A percentile compares a stretch with the other conserved stretches of the same genome.
phyloP scores from a whole-genome alignment of 1,284 basidiomycete genomes.

The Ganoderma multipileum region DNA sequence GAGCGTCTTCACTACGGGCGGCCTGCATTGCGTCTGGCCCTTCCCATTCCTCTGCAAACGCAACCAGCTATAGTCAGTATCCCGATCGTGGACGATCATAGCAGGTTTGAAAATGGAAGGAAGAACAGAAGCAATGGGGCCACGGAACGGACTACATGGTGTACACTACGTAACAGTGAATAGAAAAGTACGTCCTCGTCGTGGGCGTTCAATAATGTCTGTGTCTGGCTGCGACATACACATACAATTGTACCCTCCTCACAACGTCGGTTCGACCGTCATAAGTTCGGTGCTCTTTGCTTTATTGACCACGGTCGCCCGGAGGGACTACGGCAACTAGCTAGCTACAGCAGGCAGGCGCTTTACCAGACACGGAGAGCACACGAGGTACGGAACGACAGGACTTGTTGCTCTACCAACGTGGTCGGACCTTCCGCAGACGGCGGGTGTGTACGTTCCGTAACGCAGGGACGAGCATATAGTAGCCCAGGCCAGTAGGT shows the following conservation, averaged over 20 bases:
- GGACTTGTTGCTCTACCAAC: slow-evolving; percentile 20
- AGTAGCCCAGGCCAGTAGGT: slow-evolving; percentile 8
- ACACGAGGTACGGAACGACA: slow-evolving; percentile 7
- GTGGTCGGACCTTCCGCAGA: slow-evolving; percentile 16
- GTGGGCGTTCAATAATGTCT: not conserved
- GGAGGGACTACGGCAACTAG: slow-evolving; percentile 20
- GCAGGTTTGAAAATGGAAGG: slow-evolving; percentile 8
- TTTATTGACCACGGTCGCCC: slow-evolving; percentile 19
- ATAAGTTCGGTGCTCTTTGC: slow-evolving; percentile 11
- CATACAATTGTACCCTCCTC: slow-evolving; percentile 15
- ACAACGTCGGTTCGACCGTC: slow-evolving; percentile 17
- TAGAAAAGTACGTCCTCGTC: not conserved
- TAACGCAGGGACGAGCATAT: not conserved
- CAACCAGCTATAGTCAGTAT: slow-evolving; percentile 24
- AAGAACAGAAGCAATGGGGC: not conserved
- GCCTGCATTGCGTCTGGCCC: slow-evolving; percentile 61
- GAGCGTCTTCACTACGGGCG: slow-evolving; percentile 30
- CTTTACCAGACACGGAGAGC: slow-evolving; percentile 6
- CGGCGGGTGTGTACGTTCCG: not conserved
- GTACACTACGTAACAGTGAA: slow-evolving; percentile 4
- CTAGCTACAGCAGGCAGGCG: slow-evolving; percentile 22
- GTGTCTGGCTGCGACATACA: not conserved
- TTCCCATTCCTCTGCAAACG: slow-evolving; percentile 72
- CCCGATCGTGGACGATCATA: slow-evolving; percentile 9
- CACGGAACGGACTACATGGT: not conserved